Percentiles rank a stretch among this genome's conserved stretches.
Conservation (phyloP, 768 basidiomycete species). For the Tremella yokohamensis region DNA sequence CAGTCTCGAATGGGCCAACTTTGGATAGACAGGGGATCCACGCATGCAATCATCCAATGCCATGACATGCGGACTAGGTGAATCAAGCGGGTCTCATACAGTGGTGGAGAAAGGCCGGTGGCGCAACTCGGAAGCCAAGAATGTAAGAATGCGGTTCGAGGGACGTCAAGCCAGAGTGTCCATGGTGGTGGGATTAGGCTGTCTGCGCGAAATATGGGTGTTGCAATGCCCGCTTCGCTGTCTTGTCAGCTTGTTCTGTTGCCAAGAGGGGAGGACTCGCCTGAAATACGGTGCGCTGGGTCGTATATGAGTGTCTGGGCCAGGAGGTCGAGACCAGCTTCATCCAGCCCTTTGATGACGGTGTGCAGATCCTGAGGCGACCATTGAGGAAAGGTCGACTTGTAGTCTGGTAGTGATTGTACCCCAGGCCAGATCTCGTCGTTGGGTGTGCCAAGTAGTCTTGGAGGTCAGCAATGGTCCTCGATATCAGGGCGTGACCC, state of each 20-base stretch:
- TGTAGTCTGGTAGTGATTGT: conserved; percentile 83
- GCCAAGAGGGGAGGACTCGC: conserved; percentile 53
- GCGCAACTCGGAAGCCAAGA: too few relatives aligned
- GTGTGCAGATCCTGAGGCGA: conserved; percentile 65
- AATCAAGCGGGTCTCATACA: too few relatives aligned
- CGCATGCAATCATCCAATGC: too few relatives aligned
- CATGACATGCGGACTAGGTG: too few relatives aligned
- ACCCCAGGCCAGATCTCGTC: conserved; percentile 92
- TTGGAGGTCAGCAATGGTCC: conserved; percentile 44
- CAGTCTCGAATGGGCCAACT: conserved; percentile 53
- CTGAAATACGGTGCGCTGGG: conserved; percentile 85
- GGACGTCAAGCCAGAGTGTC: too few relatives aligned
- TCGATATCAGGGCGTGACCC: conserved; percentile 26
- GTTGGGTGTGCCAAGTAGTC: conserved; percentile 88
- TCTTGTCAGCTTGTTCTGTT: background rate
- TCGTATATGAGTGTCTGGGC: conserved; percentile 78
- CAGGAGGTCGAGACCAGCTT: conserved; percentile 73
- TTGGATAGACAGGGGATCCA: conserved; percentile 35
- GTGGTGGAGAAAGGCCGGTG: too few relatives aligned
- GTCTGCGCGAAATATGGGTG: conserved; percentile 55
- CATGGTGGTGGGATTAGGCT: too few relatives aligned
- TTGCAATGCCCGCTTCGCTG: conserved; percentile 61
- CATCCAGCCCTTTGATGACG: conserved; percentile 69
- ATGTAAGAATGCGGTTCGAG: too few relatives aligned
- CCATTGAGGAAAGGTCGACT: conserved; percentile 96